phyloP scores from a whole-genome alignment of 2,329 filamentous ascomycete species.

The Monilinia fructigena region DNA sequence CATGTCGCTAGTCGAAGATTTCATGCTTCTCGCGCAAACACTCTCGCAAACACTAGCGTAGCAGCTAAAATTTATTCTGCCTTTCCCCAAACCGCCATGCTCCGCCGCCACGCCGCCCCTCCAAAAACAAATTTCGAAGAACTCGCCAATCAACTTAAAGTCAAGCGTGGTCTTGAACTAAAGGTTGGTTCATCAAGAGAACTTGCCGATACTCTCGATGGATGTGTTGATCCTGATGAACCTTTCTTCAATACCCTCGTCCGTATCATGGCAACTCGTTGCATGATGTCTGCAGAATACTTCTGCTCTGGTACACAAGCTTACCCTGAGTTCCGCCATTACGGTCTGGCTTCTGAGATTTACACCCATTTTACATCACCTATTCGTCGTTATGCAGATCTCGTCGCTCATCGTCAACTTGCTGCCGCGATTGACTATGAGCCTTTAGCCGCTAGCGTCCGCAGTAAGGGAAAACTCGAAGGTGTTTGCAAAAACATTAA shows the following conservation, averaged over 20 bases:
- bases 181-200: conserved; percentile 84
- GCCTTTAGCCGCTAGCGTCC: conserved; percentile 74
- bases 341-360: conserved; percentile 92
- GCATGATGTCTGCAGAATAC: conserved; percentile 99
- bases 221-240: conserved; percentile 73
- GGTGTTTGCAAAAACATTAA: conserved; percentile 98
- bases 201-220: conserved; percentile 89
- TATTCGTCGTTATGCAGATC: conserved; percentile 95
- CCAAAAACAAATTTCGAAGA: conserved; percentile 97
- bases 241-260: conserved; percentile 99
- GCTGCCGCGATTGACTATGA: conserved; percentile 95
- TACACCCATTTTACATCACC: conserved; percentile 99
- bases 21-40: conserved; percentile 99
- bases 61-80: conserved; percentile 85
- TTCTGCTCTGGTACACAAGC: conserved; percentile 93
- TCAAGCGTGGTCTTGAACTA: conserved; percentile 79
- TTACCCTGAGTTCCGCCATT: conserved; percentile 93
- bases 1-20: conserved; percentile 96
- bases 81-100: conserved; percentile 91
- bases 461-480: conserved; percentile 81
- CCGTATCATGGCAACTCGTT: conserved; percentile 94
- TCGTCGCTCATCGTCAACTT: conserved; percentile 90
- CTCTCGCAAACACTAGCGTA: conserved; percentile 91
- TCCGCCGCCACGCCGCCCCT: conserved; percentile 87
- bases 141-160: conserved; percentile 83